A percentile compares a stretch with the other conserved stretches of the same genome.
Conservation (phyloP, 164 flowering plant species). For the Chimonanthus praecox region DNA sequence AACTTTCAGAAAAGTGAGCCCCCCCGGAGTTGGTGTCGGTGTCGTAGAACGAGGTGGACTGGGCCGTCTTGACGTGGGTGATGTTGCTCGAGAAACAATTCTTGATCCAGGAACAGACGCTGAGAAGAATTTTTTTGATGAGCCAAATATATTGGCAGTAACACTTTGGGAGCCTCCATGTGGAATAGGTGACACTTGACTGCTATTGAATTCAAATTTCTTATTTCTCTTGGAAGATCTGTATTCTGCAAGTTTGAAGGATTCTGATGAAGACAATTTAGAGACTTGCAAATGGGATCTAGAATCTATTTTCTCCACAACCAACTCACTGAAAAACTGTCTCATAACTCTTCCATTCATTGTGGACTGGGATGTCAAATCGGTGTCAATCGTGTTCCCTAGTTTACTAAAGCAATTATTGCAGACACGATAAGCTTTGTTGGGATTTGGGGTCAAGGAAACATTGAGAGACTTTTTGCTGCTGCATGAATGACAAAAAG, state of each 20-base stretch:
- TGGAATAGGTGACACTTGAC: conserved; percentile 25
- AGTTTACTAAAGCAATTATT: conserved; percentile 25
- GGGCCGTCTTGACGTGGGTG: conserved; percentile 64
- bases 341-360: conserved; percentile 27
- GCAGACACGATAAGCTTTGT: conserved; percentile 26
- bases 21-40: conserved; percentile 20
- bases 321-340: conserved; percentile 26
- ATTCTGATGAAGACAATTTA: conserved; percentile 51
- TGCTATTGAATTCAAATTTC: conserved; percentile 25
- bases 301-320: conserved; percentile 27
- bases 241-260: conserved; percentile 36
- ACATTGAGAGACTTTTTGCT: conserved; percentile 23
- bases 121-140: not conserved
- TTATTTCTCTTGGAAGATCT: conserved; percentile 16
- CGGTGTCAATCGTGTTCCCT: not conserved
- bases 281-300: conserved; percentile 34
- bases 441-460: conserved; percentile 23
- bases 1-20: conserved; percentile 39
- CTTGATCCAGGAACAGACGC: conserved; percentile 22
- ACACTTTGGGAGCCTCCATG: conserved; percentile 34
- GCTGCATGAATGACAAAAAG: conserved; percentile 28
- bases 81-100: conserved; percentile 37
- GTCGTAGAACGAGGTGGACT: conserved; percentile 61
- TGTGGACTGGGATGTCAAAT: conserved; percentile 20
- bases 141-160: conserved; percentile 17